These are phyloP conservation scores for Backusella tuberculispora DNA, from an alignment of 192 early-diverging fungal species.

Conservation along the genomic window DNA sequence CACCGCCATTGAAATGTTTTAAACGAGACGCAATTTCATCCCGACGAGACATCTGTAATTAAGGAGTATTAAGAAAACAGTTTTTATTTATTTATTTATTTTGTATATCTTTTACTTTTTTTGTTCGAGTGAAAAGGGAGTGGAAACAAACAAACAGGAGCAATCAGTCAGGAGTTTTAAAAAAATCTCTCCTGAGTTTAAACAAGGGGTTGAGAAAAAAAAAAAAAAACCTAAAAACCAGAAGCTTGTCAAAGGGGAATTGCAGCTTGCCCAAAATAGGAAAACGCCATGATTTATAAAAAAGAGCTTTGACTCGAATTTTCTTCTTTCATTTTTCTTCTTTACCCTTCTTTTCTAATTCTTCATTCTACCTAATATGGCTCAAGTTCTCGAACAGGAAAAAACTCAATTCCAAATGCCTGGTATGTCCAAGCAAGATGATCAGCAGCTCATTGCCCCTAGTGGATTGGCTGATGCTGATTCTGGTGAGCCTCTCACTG, in stretches of 20 bases:
- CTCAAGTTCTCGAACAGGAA: slow-evolving; percentile 13
- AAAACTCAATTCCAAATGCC: slow-evolving; percentile 11
- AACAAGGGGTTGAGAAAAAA: slow-evolving; percentile 8
- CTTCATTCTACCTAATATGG: slow-evolving; percentile 16
- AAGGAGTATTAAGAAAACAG: slow-evolving; percentile 11
- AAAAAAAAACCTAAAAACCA: too few relatives aligned
- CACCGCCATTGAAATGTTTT: slow-evolving; percentile 74
- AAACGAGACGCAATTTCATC: slow-evolving; percentile 43
- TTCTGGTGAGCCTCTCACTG: slow-evolving; percentile 21
- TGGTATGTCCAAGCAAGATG: neutral
- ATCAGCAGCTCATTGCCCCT: neutral
- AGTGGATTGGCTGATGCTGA: neutral
- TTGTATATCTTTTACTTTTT: slow-evolving; percentile 13
- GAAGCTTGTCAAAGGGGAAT: slow-evolving; percentile 9
- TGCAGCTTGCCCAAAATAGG: slow-evolving; percentile 13
- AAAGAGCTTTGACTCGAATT: neutral
- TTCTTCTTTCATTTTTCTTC: neutral
- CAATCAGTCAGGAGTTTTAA: neutral
- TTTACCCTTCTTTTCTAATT: neutral
- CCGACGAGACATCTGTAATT: slow-evolving; percentile 26
- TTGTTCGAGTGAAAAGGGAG: neutral
- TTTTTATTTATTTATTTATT: slow-evolving; percentile 2
- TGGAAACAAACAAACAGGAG: slow-evolving; percentile 4
- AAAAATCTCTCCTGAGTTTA: neutral
- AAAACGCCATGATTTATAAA: slow-evolving; percentile 16